A percentile compares a stretch with the other conserved stretches of the same genome.
Evolutionary conservation across 2,329 filamentous ascomycete genomes (phyloP).

Genomic region (Ceratocystis cacaofunesta): DNA sequence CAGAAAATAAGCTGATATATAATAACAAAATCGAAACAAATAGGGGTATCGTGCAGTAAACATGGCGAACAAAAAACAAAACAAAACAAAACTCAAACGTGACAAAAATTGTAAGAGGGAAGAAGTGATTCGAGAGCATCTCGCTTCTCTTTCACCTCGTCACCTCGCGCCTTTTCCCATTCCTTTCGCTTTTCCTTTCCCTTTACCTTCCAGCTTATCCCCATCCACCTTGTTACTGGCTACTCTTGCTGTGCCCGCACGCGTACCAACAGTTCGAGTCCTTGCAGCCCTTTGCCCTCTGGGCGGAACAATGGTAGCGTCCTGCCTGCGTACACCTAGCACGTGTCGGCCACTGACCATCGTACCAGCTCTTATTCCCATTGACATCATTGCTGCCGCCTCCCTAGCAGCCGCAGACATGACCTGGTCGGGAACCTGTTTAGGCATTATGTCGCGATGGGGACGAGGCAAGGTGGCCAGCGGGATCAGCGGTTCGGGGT

Average conservation of each 20-base stretch:
- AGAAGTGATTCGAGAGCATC: neutral
- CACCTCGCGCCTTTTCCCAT: too few species aligned
- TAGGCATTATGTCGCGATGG: neutral
- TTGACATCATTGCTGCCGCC: too few species aligned
- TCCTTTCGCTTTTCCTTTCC: neutral
- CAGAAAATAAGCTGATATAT: neutral
- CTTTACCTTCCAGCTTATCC: neutral
- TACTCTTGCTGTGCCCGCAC: neutral
- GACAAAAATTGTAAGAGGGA: neutral
- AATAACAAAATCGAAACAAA: constrained; percentile 7
- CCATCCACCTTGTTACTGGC: neutral
- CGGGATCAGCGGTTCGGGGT: too few species aligned
- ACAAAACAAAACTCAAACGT: neutral
- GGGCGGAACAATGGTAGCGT: neutral
- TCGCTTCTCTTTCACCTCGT: neutral
- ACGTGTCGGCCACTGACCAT: neutral
- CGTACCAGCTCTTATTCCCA: too few species aligned
- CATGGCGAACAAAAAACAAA: neutral
- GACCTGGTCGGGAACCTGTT: too few species aligned
- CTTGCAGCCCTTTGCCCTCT: neutral
- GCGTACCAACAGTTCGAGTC: neutral
- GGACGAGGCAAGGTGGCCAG: neutral
- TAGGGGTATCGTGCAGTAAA: neutral
- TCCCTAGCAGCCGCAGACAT: too few species aligned
- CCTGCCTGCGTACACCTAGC: neutral